Base-by-base conservation (phyloP, 2,329 filamentous ascomycete genomes). In the Diaporthe vaccinii region DNA sequence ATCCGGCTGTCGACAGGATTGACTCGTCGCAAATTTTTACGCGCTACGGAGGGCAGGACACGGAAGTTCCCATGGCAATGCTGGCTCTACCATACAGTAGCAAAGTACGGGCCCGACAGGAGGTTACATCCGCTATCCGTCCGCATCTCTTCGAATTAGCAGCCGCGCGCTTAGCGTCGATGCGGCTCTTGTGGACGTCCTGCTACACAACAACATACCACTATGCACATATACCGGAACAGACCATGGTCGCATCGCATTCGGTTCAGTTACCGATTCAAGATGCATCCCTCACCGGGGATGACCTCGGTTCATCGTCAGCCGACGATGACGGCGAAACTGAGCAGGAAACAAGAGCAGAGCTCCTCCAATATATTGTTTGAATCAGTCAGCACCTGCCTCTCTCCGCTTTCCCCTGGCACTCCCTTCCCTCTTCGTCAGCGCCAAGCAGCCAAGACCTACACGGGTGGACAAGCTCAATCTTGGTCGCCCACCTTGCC, bases 361-460 rank as follows among this genome's bases (percentile, higher is more conserved):
- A 12, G 22, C 31, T 72, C 70, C 70, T 72, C 44, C 57, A 72
- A 53, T 68, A 53, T 62, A 39, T 31, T 28, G 53, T 28, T 72
- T 72, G 69, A 62, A 62, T 62, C 55, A 72, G n/a, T 49, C 70
- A 72, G 58, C 44, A 22, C 15, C 15, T 51, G n/a, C 70, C 1
- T 72, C 22, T 61, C 58, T 41, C 70, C 41, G 55, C 44, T 62
- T 72, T 17, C 70, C 70, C 70, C 70, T 72, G 70, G 70, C 57
- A 46, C 58, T 72, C 57, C 44, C 58, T 72, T 44, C 57, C 57
- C 46, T 61, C 57, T 72, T 72, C 44, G 70, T 72, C 70, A 41
- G 44, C 57, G 70, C 70, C 70, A 72, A 72, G 70, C 1, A 20
- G 70, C 70, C 70, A 72, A 72, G 70, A 72, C n/a, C 41, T 72